A percentile compares a stretch with the other conserved stretches of the same genome.
Evolutionary conservation across 441 rosid genomes (phyloP).

Genomic region (Erodium moschatum): DNA sequence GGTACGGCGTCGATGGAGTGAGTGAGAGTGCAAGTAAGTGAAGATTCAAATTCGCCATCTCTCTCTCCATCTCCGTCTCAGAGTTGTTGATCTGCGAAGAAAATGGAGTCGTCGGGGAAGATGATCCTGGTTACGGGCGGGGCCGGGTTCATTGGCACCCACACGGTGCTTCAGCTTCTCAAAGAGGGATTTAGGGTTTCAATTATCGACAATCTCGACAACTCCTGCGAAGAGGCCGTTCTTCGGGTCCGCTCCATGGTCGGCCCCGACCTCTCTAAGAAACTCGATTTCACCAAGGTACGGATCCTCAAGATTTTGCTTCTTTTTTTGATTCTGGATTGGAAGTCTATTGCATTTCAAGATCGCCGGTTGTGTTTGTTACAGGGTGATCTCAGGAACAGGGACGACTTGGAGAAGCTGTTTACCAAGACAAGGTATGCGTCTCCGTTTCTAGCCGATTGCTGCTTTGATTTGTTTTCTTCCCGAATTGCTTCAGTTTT

Average conservation of each 20-base stretch:
- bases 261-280: constrained; percentile 52
- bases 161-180: constrained; percentile 56
- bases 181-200: constrained; percentile 49
- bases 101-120: constrained; percentile 43
- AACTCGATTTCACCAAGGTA: constrained; percentile 46
- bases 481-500: neutral
- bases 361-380: neutral
- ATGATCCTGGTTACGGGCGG: constrained; percentile 62
- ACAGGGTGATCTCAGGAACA: constrained; percentile 67
- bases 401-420: constrained; percentile 49
- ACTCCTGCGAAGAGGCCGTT: constrained; percentile 49
- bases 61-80: too few species aligned
- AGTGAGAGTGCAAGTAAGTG: too few species aligned
- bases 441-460: neutral
- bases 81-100: neutral
- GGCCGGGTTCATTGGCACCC: constrained; percentile 69
- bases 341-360: neutral
- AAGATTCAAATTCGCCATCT: too few species aligned
- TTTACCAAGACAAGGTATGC: constrained; percentile 44
- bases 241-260: constrained; percentile 49
- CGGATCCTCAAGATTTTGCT: neutral
- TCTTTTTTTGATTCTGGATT: neutral
- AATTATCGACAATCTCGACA: constrained; percentile 57
- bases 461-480: neutral
- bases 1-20: too few species aligned